These are phyloP conservation scores for Linum tenue DNA, from an alignment of 345 rosid genomes.

Conservation along the genomic window DNA sequence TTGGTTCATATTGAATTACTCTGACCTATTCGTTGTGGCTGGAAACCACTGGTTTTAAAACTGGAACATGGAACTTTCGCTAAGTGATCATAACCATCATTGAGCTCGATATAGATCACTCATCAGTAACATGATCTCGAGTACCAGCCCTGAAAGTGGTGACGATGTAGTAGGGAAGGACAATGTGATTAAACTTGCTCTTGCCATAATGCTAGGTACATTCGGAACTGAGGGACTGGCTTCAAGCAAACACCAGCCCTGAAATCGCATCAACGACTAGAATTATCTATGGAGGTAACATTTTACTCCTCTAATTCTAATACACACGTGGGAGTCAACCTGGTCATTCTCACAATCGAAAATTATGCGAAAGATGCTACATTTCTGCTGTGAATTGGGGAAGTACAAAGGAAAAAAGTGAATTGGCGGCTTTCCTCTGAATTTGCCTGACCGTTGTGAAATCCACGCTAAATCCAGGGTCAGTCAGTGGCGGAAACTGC, in stretches of 20 bases:
- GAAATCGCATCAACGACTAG: constrained; percentile 69
- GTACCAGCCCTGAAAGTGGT: too few relatives aligned
- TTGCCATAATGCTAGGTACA: constrained; percentile 49
- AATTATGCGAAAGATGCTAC: not conserved
- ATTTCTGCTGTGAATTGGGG: not conserved
- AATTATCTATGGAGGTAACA: constrained; percentile 85
- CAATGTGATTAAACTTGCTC: too few relatives aligned
- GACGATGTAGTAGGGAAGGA: too few relatives aligned
- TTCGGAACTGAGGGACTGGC: constrained; percentile 81
- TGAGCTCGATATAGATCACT: too few relatives aligned
- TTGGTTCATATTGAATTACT: too few relatives aligned
- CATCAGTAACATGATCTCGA: not conserved
- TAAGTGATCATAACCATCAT: too few relatives aligned
- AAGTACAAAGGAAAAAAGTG: not conserved
- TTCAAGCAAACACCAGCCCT: constrained; percentile 45
- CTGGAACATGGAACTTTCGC: too few relatives aligned
- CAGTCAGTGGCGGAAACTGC: constrained; percentile 75
- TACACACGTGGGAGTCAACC: too few relatives aligned
- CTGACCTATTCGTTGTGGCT: too few relatives aligned
- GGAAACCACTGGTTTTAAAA: too few relatives aligned
- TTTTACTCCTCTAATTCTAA: not conserved
- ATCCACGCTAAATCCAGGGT: constrained; percentile 33
- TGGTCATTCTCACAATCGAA: too few relatives aligned
- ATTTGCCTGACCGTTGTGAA: not conserved
- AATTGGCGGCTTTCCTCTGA: not conserved